Conservation (phyloP, 1,284 basidiomycete genomes). For the Leccinum pallidistipes region DNA sequence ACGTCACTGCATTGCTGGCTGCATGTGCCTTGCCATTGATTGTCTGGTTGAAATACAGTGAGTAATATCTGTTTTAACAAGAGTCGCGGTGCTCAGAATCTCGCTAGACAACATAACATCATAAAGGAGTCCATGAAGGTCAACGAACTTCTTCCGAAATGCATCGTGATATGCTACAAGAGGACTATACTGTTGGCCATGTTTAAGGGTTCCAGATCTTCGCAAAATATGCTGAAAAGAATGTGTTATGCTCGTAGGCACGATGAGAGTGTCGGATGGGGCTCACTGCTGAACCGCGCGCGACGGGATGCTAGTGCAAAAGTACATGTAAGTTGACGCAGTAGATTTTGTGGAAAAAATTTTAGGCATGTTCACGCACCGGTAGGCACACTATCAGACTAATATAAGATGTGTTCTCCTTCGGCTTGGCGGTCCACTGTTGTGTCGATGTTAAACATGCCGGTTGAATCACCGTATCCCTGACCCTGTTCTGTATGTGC, state of each 20-base stretch:
- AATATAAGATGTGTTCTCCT: constrained; percentile 17
- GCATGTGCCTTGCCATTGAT: too few species aligned
- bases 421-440: constrained; percentile 17
- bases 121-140: constrained; percentile 14
- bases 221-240: constrained; percentile 14
- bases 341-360: neutral
- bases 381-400: constrained; percentile 15
- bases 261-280: neutral
- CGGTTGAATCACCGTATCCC: constrained; percentile 23
- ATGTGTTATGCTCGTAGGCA: neutral
- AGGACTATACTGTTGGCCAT: constrained; percentile 28
- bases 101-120: too few species aligned
- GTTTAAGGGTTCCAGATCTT: constrained; percentile 32
- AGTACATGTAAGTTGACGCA: neutral
- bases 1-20: too few species aligned
- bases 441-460: constrained; percentile 24
- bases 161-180: constrained; percentile 23
- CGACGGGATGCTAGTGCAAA: constrained; percentile 16
- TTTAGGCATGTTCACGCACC: constrained; percentile 4
- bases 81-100: too few species aligned
- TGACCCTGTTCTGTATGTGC: constrained; percentile 2
- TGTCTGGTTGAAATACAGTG: too few species aligned
- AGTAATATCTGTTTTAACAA: too few species aligned
- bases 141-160: constrained; percentile 11
- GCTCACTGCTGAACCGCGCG: constrained; percentile 22